Evolutionary conservation across 257 asterid genomes (phyloP), one percentile per base, ranked within the genome.

Genomic region (Nicotiana sylvestris): DNA sequence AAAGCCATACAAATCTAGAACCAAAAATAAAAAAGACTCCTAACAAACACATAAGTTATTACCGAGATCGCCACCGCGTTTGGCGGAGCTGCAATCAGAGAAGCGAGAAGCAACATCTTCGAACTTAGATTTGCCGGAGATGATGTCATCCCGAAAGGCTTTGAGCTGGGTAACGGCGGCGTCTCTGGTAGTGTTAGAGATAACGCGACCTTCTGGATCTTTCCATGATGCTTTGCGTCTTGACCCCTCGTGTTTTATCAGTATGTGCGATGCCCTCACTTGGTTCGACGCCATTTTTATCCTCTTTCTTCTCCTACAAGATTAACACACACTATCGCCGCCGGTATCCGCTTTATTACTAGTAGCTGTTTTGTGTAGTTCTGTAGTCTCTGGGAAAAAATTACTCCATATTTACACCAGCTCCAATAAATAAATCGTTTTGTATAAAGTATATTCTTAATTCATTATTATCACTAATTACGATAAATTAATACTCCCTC

Each of bases 1-100:
- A 67, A 67, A 67, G 6, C 56, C 77, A 17, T 69, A n/a, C 18
- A 70, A 70, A 43, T 39, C 33, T 70, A 56, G n/a, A 43, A 65
- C 49, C 39, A 15, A 51, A 61, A 4, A 35, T 21, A 12, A 55
- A 77, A 77, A 33, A 21, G 27, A 18, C 32, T 68, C 9, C 6
- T 68, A 57, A 57, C 3, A 78, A 78, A 21, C 9, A 77, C 51
- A 16, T 88, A 30, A 49, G 39, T n/a, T 35, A 46, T 51, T 76
- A 96, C 99, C 98, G 76, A 96, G 97, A 89, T 96, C 98, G 53
- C 99, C 99, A 80, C 97, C 98, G 83, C 98, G 98, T 88, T 94
- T 96, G 82, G 98, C 98, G 86, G 99, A 96, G 94, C 85, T 92
- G 87, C 99, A 96, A 88, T 96, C 94, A 4, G 99, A 96, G 89